A percentile compares a stretch with the other conserved stretches of the same genome.
phyloP scores from a whole-genome alignment of 495 filamentous ascomycete genomes.

The Venustampulla echinocandica region DNA sequence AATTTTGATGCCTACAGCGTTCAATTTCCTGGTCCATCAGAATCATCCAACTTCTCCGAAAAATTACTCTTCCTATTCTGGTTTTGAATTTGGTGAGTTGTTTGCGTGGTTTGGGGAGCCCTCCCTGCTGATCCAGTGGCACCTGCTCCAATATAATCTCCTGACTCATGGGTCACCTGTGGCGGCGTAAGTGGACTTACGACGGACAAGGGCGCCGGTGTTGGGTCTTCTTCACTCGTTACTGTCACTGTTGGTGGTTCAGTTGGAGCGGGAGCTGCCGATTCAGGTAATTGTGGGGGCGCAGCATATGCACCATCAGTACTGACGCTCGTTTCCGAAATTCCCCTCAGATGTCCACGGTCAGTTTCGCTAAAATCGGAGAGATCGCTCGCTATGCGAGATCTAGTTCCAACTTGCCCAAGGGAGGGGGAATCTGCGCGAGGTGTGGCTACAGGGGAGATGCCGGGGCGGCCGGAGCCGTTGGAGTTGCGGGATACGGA shows the following conservation, averaged over 20 bases:
- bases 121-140: not conserved
- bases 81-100: not conserved
- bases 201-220: not conserved
- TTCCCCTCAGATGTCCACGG: conserved; percentile 35
- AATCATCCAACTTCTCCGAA: conserved; percentile 18
- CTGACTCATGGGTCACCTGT: not conserved
- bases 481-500: conserved; percentile 7
- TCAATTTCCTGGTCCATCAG: no score
- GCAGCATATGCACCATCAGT: conserved; percentile 18
- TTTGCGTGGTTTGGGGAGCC: not conserved
- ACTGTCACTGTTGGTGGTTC: not conserved
- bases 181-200: conserved; percentile 14
- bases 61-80: conserved; percentile 23
- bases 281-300: not conserved
- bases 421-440: conserved; percentile 10
- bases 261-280: no score
- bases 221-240: not conserved
- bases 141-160: conserved; percentile 5
- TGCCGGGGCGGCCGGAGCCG: not conserved
- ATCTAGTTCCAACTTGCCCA: not conserved
- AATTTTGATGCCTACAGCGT: no score
- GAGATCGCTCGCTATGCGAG: conserved; percentile 30
- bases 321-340: conserved; percentile 36
- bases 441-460: conserved; percentile 4
- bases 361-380: conserved; percentile 35